Evolutionary conservation across 176 grass and related monocot species (phyloP).

Genomic region (Oryza glaberrima): DNA sequence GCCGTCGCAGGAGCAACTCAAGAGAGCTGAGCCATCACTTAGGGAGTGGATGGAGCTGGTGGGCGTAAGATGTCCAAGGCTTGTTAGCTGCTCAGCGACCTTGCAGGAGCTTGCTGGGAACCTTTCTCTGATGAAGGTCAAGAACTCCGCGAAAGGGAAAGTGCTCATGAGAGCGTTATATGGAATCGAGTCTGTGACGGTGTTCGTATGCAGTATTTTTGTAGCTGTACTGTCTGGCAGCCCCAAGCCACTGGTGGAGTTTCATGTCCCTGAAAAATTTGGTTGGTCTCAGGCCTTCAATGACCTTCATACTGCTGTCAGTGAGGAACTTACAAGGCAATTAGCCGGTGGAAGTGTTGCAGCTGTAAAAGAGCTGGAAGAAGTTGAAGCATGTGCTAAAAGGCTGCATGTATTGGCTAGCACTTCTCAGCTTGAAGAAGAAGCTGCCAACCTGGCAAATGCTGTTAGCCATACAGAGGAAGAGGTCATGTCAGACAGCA

Average conservation of each 20-base stretch:
- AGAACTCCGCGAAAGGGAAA: conserved; percentile 76
- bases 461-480: conserved; percentile 35
- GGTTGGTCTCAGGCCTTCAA: conserved; percentile 71
- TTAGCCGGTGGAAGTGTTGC: conserved; percentile 32
- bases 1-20: conserved; percentile 57
- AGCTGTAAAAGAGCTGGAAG: conserved; percentile 71
- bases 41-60: conserved; percentile 62
- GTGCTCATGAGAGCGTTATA: conserved; percentile 76
- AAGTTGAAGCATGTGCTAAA: conserved; percentile 56
- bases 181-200: conserved; percentile 66
- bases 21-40: conserved; percentile 48
- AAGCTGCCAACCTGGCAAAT: conserved; percentile 31
- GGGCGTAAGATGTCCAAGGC: conserved; percentile 44
- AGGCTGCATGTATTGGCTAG: conserved; percentile 48
- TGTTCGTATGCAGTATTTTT: conserved; percentile 63
- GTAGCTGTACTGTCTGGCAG: conserved; percentile 56
- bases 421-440: conserved; percentile 33
- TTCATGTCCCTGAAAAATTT: conserved; percentile 70
- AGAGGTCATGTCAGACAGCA: not conserved
- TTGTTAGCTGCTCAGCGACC: conserved; percentile 55
- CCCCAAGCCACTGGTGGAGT: conserved; percentile 50
- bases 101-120: conserved; percentile 62
- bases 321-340: conserved; percentile 44
- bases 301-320: conserved; percentile 59
- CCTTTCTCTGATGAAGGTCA: conserved; percentile 68